A percentile compares a stretch with the other conserved stretches of the same genome.
Evolutionary conservation across 2,329 filamentous ascomycete species (phyloP).

Genomic region (Diaporthe sp.): DNA sequence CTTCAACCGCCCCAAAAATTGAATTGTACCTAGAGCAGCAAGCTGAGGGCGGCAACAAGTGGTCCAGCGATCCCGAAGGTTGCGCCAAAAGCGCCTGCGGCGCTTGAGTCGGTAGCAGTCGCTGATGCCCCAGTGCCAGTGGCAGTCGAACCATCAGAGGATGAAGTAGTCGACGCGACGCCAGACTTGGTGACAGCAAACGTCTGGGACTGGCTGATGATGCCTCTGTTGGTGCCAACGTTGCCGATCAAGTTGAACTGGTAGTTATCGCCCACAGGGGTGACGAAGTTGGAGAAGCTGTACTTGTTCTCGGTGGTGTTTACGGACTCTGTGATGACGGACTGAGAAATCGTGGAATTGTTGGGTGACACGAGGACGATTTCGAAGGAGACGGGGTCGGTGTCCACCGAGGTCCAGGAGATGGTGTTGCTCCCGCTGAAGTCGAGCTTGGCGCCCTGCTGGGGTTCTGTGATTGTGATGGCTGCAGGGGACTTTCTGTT

Average conservation of each 20-base stretch:
- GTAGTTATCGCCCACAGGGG: slow-evolving; percentile 45
- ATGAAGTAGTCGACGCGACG: slow-evolving; percentile 42
- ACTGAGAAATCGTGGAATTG: slow-evolving; percentile 45
- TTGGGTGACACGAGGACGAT: slow-evolving; percentile 54
- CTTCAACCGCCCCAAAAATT: background rate
- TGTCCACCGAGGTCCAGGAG: slow-evolving; percentile 50
- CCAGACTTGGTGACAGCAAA: slow-evolving; percentile 40
- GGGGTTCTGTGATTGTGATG: slow-evolving; percentile 48
- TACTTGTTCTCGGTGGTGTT: slow-evolving; percentile 48
- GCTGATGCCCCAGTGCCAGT: slow-evolving; percentile 36
- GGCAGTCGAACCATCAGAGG: slow-evolving; percentile 36
- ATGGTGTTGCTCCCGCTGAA: slow-evolving; percentile 49
- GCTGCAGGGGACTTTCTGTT: slow-evolving; percentile 39
- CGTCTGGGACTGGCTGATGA: slow-evolving; percentile 49
- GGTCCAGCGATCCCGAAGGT: slow-evolving; percentile 32
- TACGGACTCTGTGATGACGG: slow-evolving; percentile 47
- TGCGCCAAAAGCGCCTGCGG: slow-evolving; percentile 17
- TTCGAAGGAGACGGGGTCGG: slow-evolving; percentile 51
- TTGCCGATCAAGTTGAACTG: slow-evolving; percentile 53
- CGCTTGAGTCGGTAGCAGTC: slow-evolving; percentile 34
- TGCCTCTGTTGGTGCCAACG: slow-evolving; percentile 46
- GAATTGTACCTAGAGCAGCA: background rate
- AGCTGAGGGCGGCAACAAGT: background rate
- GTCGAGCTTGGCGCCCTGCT: slow-evolving; percentile 46
- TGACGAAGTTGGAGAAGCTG: slow-evolving; percentile 45